Percentiles rank a stretch among this genome's conserved stretches.
These are phyloP conservation scores for Ilyonectria sp. DNA, from an alignment of 2,329 filamentous ascomycete species.

Conservation along the genomic window DNA sequence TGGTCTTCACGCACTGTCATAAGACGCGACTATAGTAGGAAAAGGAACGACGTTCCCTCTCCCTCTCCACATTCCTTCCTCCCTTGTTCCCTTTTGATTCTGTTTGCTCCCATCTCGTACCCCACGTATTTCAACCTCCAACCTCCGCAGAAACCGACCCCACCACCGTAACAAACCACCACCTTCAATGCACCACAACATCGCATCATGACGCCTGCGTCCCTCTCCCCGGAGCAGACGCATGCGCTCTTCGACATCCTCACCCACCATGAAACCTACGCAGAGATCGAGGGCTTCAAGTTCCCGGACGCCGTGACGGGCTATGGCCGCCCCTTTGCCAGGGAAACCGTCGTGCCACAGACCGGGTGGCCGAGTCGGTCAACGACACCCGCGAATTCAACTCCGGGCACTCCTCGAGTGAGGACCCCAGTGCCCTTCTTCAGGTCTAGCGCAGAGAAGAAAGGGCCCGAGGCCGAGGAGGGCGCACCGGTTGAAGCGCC, in stretches of 20 bases:
- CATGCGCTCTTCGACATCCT: constrained; percentile 73
- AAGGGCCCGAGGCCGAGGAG: neutral
- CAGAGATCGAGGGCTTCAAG: constrained; percentile 82
- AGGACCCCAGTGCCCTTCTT: constrained; percentile 43
- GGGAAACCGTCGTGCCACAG: constrained; percentile 36
- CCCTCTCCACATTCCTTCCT: neutral
- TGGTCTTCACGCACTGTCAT: neutral
- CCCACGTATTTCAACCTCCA: neutral
- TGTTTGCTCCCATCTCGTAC: neutral
- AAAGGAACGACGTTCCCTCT: neutral
- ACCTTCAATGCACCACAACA: constrained; percentile 30
- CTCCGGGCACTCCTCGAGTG: constrained; percentile 48
- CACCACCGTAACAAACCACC: neutral
- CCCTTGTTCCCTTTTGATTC: neutral
- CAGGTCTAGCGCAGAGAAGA: constrained; percentile 3
- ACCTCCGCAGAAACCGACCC: neutral
- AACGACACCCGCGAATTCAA: constrained; percentile 44
- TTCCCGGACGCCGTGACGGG: constrained; percentile 72
- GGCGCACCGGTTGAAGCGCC: constrained; percentile 19
- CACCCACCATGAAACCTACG: constrained; percentile 72
- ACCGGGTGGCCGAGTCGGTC: constrained; percentile 39
- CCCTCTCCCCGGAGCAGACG: constrained; percentile 59
- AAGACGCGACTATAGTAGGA: neutral
- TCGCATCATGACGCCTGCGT: constrained; percentile 42
- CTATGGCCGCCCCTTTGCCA: constrained; percentile 79